Base-by-base conservation (phyloP, 192 early-diverging fungal species). In the Mortierella claussenii region DNA sequence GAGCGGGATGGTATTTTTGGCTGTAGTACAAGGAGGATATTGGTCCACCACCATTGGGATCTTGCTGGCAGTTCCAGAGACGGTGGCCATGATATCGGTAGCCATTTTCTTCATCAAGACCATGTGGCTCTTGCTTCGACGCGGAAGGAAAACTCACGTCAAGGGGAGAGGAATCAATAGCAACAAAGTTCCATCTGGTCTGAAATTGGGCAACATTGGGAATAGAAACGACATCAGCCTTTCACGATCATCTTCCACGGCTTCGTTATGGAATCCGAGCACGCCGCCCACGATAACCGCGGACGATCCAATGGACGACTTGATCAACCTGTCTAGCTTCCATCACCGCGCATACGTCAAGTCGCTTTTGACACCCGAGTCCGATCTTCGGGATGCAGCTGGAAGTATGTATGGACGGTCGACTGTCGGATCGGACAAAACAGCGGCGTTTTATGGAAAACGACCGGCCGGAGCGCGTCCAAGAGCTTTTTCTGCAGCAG, bases 321-420 rank as follows among this genome's bases (percentile, higher is more conserved):
- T 76, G 20, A 30, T 76, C 21, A 62, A 76, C 47, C 45, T 76
- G 17, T 76, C 73, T 17, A 76, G 64, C 17, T 76, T 48, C 20
- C 46, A 76, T 36, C 73, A 76, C 21, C 63, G 65, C 0, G 65
- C 59, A 0, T 76, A 76, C 31, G 73, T 76, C 18, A 65, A 67
- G 42, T 67, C 64, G 4, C 42, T 76, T 2, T 27, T 76, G 20
- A 24, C n/a, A 0, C 59, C 58, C 4, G 73, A 76, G 44, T 33
- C 20, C 5, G 65, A 76, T 21, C 15, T 76, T 0, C 46, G 37
- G 18, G 73, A 76, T 32, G 63, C 73, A 2, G 65, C 73, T n/a
- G 73, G 73, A 24, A 66, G 65, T 37, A 76, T 76, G 73, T 66
- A 76, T 48, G 73, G 73, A 2, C 50, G 24, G 1, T 76, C 73